Evolutionary conservation across 177 flowering plant species (phyloP).

Genomic region (Vitis hybrid): DNA sequence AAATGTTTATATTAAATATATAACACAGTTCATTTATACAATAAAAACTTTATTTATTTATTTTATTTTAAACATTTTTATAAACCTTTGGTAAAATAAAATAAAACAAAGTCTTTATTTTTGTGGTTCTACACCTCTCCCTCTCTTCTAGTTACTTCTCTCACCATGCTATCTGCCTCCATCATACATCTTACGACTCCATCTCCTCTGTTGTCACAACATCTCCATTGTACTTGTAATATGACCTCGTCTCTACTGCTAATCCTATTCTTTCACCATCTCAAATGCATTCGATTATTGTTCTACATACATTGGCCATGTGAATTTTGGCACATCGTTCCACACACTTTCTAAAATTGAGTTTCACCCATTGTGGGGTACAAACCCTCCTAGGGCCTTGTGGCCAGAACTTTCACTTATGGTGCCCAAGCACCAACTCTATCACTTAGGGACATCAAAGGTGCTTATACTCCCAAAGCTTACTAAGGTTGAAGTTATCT

Average conservation of each 20-base stretch:
- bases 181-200: slow-evolving; percentile 1
- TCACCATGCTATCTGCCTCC: slow-evolving; percentile 10
- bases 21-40: too few species aligned
- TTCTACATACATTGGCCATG: slow-evolving; percentile 21
- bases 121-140: not conserved
- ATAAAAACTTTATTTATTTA: too few species aligned
- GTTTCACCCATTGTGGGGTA: slow-evolving; percentile 22
- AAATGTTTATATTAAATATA: too few species aligned
- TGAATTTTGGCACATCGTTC: not conserved
- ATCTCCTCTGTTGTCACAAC: slow-evolving; percentile 13
- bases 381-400: slow-evolving; percentile 32
- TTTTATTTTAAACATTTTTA: too few species aligned
- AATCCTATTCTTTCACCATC: too few species aligned
- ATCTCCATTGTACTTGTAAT: slow-evolving; percentile 7
- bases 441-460: too few species aligned
- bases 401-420: slow-evolving; percentile 30
- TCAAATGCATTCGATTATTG: slow-evolving; percentile 13
- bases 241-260: slow-evolving; percentile 21
- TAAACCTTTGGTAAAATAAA: too few species aligned
- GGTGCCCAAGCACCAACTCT: slow-evolving; percentile 18
- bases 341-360: slow-evolving; percentile 17
- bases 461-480: too few species aligned
- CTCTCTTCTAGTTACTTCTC: slow-evolving; percentile 18
- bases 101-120: too few species aligned
- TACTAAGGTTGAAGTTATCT: too few species aligned